Conservation (phyloP, 495 filamentous ascomycete species). For the Aspergillus avenaceus region DNA sequence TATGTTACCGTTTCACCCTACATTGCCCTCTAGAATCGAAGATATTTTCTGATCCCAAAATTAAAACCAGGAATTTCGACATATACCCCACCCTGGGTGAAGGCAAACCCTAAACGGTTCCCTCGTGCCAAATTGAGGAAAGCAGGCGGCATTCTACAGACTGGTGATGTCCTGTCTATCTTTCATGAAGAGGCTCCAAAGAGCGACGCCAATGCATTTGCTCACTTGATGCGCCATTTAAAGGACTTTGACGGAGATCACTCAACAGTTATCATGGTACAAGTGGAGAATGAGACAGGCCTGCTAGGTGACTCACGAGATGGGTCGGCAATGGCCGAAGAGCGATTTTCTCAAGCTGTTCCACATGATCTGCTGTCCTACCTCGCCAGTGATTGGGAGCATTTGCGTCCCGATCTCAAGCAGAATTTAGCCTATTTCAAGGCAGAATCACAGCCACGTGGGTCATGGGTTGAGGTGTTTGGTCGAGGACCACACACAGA, state of each 20-base stretch:
- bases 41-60: too few species aligned
- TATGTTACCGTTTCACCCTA: slow-evolving; percentile 3
- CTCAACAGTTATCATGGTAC: slow-evolving; percentile 47
- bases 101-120: slow-evolving; percentile 39
- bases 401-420: slow-evolving; percentile 28
- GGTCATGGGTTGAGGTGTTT: slow-evolving; percentile 38
- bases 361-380: slow-evolving; percentile 29
- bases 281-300: slow-evolving; percentile 47
- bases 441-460: slow-evolving; percentile 9
- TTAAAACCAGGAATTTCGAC: slow-evolving; percentile 30
- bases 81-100: slow-evolving; percentile 42
- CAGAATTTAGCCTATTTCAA: slow-evolving; percentile 22
- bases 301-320: slow-evolving; percentile 45
- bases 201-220: slow-evolving; percentile 36
- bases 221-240: slow-evolving; percentile 32
- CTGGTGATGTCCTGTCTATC: slow-evolving; percentile 29
- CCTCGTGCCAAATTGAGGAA: slow-evolving; percentile 32
- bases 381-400: slow-evolving; percentile 26
- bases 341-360: slow-evolving; percentile 28
- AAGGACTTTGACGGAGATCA: slow-evolving; percentile 36
- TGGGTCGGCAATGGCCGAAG: slow-evolving; percentile 29
- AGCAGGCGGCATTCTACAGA: slow-evolving; percentile 23
- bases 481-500: slow-evolving; percentile 36
- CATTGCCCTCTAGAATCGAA: too few species aligned
- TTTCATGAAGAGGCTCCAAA: slow-evolving; percentile 31